phyloP scores from a whole-genome alignment of 2,329 filamentous ascomycete species.

The Neospermospora avenae region DNA sequence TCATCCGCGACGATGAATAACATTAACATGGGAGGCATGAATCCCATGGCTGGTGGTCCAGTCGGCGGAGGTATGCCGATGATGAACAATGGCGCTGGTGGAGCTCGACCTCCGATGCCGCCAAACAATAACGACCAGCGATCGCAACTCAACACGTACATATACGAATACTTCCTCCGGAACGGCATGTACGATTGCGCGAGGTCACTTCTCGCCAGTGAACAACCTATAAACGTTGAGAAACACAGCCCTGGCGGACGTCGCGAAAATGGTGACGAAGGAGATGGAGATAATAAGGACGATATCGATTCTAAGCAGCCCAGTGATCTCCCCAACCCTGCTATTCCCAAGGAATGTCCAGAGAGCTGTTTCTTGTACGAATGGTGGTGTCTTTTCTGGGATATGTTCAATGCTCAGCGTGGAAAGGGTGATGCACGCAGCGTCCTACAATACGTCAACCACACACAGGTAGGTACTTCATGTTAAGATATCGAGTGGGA shows the following conservation, averaged over 20 bases:
- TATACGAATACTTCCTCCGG: conserved; percentile 88
- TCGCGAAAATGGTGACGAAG: conserved; percentile 67
- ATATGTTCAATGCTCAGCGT: conserved; percentile 84
- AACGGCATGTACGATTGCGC: conserved; percentile 83
- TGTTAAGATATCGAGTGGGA: conserved; percentile 11
- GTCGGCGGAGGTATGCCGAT: conserved; percentile 55
- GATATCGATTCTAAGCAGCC: conserved; percentile 71
- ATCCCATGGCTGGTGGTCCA: conserved; percentile 58
- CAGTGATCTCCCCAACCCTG: conserved; percentile 74
- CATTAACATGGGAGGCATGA: conserved; percentile 61
- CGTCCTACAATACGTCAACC: conserved; percentile 72
- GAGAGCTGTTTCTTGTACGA: conserved; percentile 89
- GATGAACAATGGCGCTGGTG: conserved; percentile 55
- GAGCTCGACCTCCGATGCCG: conserved; percentile 33
- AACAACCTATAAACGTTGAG: conserved; percentile 61
- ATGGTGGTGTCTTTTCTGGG: conserved; percentile 98
- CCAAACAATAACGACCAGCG: conserved; percentile 42
- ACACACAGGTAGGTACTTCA: conserved; percentile 68
- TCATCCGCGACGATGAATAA: conserved; percentile 35
- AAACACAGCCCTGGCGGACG: conserved; percentile 69
- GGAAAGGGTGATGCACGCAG: conserved; percentile 59
- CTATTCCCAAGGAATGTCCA: conserved; percentile 59
- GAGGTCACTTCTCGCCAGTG: conserved; percentile 64
- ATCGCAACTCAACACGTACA: conserved; percentile 74
- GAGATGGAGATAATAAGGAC: conserved; percentile 82